A percentile compares a stretch with the other conserved stretches of the same genome.
These are phyloP conservation scores for Pseudodiploospora longispora DNA, from an alignment of 2,329 filamentous ascomycete species.

Conservation along the genomic window DNA sequence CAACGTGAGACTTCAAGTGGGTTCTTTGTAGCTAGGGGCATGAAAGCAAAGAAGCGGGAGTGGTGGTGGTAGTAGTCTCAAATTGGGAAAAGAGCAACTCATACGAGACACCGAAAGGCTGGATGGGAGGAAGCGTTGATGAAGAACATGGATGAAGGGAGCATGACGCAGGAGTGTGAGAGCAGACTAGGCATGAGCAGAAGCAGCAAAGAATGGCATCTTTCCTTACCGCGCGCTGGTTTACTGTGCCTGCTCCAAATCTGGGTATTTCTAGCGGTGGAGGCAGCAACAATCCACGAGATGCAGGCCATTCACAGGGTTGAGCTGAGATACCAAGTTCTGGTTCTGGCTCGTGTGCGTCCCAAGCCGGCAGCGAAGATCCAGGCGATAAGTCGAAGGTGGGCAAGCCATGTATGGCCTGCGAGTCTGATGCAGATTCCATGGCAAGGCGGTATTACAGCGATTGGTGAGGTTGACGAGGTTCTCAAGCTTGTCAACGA, in stretches of 20 bases:
- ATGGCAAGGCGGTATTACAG: constrained; percentile 1
- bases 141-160: constrained; percentile 2
- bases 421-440: neutral
- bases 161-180: neutral
- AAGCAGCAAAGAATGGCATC: neutral
- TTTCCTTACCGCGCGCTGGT: constrained; percentile 4
- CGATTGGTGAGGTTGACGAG: too few relatives aligned
- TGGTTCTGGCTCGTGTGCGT: constrained; percentile 1
- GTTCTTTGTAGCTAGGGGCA: constrained; percentile 5
- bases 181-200: neutral
- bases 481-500: too few relatives aligned
- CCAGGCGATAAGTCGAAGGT: neutral
- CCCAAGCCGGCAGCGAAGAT: constrained; percentile 1
- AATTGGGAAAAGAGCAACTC: constrained; percentile 18
- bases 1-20: constrained; percentile 12
- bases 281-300: constrained; percentile 3
- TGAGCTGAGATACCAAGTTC: neutral
- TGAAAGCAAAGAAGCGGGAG: constrained; percentile 18
- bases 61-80: constrained; percentile 2
- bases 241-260: neutral
- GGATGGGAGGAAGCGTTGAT: constrained; percentile 6
- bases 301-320: neutral
- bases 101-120: constrained; percentile 9
- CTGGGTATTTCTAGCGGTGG: neutral
- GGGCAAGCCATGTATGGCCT: neutral